Base-by-base conservation (phyloP, 129 eudicot species). In the Pulicaria dysenterica region DNA sequence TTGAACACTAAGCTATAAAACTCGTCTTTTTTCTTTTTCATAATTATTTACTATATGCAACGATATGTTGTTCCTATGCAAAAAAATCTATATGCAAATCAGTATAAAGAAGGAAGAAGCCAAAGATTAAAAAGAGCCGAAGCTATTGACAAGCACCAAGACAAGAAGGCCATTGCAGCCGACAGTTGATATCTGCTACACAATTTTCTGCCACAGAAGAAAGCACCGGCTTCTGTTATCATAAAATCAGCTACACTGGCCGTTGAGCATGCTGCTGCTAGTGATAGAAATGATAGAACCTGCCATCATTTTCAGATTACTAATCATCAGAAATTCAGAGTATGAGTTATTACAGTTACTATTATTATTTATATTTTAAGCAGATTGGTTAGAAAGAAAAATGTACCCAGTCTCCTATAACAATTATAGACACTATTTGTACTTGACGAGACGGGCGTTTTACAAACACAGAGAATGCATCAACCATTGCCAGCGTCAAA, bases 191-290 rank as follows among this genome's bases (percentile, higher is more conserved):
- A 95, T 78, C 97, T 75, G 51, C 78, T 82, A 82, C 99, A 95
- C 69, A 86, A 19, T 67, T 80, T 88, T 11, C 36, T 69, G 6
- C 44, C 73, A 57, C 99, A 95, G 61, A 90, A 73, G 7, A 57
- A 69, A 13, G 81, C 73, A 3, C 78, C 80, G 4, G 85, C 86
- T 74, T 80, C 80, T 12, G 80, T 78, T 45, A 91, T 74, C 90
- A 95, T 61, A 47, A 91, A 58, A 68, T 85, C 82, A 0, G 97
- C 81, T 70, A 95, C 97, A 31, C 99, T 85, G 12, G 91, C 94
- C n/a, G 99, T 86, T 62, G 99, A 95, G 66, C 94, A 79, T 4
- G 99, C 96, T 44, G 99, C 97, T 31, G 94, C 99, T 65, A 95
- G 79, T 31, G 94, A 86, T 47, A 95, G 82, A 57, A 95, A 91